Conservation (phyloP, 2,329 filamentous ascomycete species). For the Pseudocercospora macadamiae region DNA sequence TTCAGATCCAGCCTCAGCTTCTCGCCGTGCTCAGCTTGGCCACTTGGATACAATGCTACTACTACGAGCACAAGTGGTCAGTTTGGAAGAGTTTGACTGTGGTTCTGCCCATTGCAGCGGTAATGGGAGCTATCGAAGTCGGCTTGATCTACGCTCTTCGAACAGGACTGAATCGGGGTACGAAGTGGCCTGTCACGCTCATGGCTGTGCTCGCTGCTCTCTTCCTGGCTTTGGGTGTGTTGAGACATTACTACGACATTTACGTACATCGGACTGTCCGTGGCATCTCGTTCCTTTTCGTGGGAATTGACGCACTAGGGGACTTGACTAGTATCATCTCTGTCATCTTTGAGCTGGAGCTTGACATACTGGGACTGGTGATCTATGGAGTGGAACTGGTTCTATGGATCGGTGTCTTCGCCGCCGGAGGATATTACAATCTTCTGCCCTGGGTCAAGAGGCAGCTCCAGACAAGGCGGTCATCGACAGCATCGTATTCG, state of each 20-base stretch:
- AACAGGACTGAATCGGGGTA: conserved; percentile 46
- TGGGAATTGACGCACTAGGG: conserved; percentile 69
- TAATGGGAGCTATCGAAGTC: conserved; percentile 64
- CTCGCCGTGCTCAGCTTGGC: conserved; percentile 55
- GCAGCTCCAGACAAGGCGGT: conserved; percentile 33
- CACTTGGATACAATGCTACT: conserved; percentile 61
- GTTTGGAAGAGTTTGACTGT: conserved; percentile 53
- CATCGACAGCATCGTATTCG: background rate
- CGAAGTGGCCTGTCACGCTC: conserved; percentile 65
- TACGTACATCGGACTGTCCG: conserved; percentile 66
- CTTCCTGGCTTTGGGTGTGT: conserved; percentile 66
- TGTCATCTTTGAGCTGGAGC: conserved; percentile 61
- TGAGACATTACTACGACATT: conserved; percentile 72
- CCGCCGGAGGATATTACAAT: conserved; percentile 67
- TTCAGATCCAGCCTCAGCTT: conserved; percentile 61
- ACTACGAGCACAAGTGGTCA: conserved; percentile 62
- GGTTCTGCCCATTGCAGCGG: conserved; percentile 54
- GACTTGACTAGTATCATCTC: conserved; percentile 69
- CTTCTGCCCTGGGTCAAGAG: conserved; percentile 59
- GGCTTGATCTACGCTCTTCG: conserved; percentile 62
- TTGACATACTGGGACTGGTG: conserved; percentile 65
- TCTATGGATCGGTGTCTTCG: conserved; percentile 69
- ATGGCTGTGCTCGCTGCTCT: conserved; percentile 69
- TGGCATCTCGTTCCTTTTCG: conserved; percentile 73
- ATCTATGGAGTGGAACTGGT: conserved; percentile 69